Percentiles rank a stretch among this genome's conserved stretches.
These are phyloP conservation scores for Thelephora terrestris DNA, from an alignment of 1,284 basidiomycete genomes.

Conservation along the genomic window DNA sequence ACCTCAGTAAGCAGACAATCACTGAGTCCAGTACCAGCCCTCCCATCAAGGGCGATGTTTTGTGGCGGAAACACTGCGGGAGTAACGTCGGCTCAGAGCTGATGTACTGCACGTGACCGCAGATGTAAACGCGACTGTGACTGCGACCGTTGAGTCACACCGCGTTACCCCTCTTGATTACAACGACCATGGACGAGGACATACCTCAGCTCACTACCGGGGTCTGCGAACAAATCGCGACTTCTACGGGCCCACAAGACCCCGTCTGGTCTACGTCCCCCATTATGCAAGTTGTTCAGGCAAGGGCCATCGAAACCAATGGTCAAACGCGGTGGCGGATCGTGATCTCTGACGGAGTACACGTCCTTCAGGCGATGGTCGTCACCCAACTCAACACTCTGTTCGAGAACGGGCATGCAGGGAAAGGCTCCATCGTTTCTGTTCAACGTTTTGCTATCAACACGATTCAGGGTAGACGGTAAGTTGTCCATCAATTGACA, in stretches of 20 bases:
- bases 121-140: no score
- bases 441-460: constrained; percentile 80
- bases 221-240: constrained; percentile 40
- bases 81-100: no score
- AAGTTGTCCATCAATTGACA: constrained; percentile 17
- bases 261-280: constrained; percentile 48
- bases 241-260: constrained; percentile 37
- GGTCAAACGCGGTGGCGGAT: constrained; percentile 54
- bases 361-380: constrained; percentile 90
- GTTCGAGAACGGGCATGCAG: constrained; percentile 60
- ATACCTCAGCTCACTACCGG: constrained; percentile 43
- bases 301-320: constrained; percentile 61
- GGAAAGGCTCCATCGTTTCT: constrained; percentile 65
- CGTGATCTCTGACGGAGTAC: constrained; percentile 71
- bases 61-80: neutral
- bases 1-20: no score
- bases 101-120: no score
- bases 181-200: constrained; percentile 3
- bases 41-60: neutral
- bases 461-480: constrained; percentile 78
- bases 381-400: constrained; percentile 84
- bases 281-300: constrained; percentile 70
- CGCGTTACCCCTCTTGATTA: neutral
- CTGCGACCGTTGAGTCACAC: no score
- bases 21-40: no score